These are phyloP conservation scores for Phytopythium vexans DNA, from an alignment of 352 stramenopile species.

Conservation along the genomic window DNA sequence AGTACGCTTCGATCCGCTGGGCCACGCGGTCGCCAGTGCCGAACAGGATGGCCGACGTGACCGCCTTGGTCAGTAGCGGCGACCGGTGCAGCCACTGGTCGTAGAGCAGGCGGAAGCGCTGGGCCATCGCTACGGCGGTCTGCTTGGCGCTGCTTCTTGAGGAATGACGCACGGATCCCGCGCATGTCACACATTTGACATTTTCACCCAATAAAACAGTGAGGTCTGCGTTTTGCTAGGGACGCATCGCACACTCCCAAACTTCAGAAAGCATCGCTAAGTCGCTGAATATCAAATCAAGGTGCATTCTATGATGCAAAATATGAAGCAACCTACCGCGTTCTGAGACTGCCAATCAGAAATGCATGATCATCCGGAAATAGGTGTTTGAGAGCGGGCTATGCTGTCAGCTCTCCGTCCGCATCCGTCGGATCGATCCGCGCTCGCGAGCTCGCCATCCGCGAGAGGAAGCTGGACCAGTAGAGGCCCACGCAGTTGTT, in stretches of 20 bases:
- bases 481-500: conserved; percentile 48
- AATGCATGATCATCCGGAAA: too few species aligned
- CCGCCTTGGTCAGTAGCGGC: conserved; percentile 60
- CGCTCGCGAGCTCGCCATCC: conserved; percentile 31
- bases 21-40: conserved; percentile 49
- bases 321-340: too few species aligned
- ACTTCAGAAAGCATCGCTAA: neutral
- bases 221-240: too few species aligned
- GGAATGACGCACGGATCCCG: neutral
- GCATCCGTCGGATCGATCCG: neutral
- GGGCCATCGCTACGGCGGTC: neutral
- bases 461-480: conserved; percentile 48
- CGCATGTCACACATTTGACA: conserved; percentile 1
- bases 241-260: too few species aligned
- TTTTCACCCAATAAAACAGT: conserved; percentile 1
- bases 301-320: too few species aligned
- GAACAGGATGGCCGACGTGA: conserved; percentile 53
- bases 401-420: neutral
- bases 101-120: conserved; percentile 37
- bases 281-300: neutral
- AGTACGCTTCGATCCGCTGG: conserved; percentile 33
- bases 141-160: neutral
- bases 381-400: too few species aligned
- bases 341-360: too few species aligned
- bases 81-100: conserved; percentile 33